A percentile compares a stretch with the other conserved stretches of the same genome.
Conservation (phyloP, 192 early-diverging fungal genomes). For the Allomyces macrogynus region DNA sequence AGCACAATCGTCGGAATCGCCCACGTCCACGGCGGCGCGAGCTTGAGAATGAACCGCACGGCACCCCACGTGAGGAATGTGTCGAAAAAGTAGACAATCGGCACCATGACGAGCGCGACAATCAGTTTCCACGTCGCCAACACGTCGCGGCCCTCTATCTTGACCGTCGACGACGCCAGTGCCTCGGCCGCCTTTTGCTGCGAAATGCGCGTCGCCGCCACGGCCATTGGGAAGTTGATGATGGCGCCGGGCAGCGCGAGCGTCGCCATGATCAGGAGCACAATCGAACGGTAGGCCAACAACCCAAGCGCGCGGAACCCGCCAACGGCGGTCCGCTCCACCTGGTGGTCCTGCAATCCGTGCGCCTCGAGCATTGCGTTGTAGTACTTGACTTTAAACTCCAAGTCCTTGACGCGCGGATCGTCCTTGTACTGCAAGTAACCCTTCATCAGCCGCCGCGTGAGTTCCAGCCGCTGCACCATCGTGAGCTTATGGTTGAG, state of each 20-base stretch:
- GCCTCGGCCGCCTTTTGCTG: constrained; percentile 42
- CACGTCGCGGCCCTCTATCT: constrained; percentile 85
- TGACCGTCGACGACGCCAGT: constrained; percentile 71
- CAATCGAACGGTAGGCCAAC: constrained; percentile 43
- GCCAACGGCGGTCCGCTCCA: constrained; percentile 55
- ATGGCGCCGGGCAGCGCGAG: constrained; percentile 53
- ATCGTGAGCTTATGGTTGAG: constrained; percentile 62
- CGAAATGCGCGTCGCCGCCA: constrained; percentile 18
- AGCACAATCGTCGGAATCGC: constrained; percentile 15
- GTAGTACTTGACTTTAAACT: constrained; percentile 58
- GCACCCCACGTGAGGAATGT: constrained; percentile 34
- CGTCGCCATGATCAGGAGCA: constrained; percentile 50
- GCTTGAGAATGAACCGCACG: constrained; percentile 10
- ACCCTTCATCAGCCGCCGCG: constrained; percentile 67
- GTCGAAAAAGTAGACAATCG: constrained; percentile 50
- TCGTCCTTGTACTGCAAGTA: constrained; percentile 67
- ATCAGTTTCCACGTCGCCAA: constrained; percentile 89
- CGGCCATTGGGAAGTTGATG: constrained; percentile 23
- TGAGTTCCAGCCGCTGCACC: constrained; percentile 70
- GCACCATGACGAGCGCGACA: constrained; percentile 51
- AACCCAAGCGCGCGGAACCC: constrained; percentile 40
- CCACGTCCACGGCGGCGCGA: constrained; percentile 16
- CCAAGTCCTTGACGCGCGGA: constrained; percentile 58
- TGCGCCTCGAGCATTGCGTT: constrained; percentile 76
- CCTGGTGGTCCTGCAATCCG: constrained; percentile 92